phyloP scores from a whole-genome alignment of 176 grass and related monocot genomes.

The Chloris gayana region DNA sequence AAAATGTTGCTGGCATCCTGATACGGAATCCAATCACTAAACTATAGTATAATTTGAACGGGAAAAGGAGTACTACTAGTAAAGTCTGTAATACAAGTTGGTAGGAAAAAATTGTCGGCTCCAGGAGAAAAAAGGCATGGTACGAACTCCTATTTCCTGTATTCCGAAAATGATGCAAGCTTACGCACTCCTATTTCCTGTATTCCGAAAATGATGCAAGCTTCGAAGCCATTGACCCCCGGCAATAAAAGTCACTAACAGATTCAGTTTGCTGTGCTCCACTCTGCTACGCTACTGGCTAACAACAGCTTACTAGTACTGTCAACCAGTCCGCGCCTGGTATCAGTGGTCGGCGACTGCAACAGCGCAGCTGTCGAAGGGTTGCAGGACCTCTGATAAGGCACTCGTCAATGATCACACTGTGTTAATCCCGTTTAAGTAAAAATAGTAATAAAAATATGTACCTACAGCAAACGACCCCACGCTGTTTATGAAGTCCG shows the following conservation, averaged over 20 bases:
- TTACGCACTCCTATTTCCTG: not conserved
- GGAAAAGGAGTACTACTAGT: too few relatives aligned
- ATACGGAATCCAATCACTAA: constrained; percentile 8
- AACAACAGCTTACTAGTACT: constrained; percentile 37
- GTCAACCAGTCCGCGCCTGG: constrained; percentile 14
- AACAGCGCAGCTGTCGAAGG: constrained; percentile 17
- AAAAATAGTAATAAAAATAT: not conserved
- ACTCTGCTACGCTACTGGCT: not conserved
- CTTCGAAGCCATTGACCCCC: not conserved
- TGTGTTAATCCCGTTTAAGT: not conserved
- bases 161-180: too few relatives aligned
- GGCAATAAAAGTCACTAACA: not conserved
- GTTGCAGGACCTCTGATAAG: constrained; percentile 7
- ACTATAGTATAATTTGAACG: too few relatives aligned
- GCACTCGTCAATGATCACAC: constrained; percentile 31
- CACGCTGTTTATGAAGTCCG: not conserved
- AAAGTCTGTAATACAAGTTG: too few relatives aligned
- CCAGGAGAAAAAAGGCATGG: not conserved
- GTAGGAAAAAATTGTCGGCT: not conserved
- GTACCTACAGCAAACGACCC: not conserved
- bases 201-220: not conserved
- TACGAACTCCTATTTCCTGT: too few relatives aligned
- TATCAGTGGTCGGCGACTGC: constrained; percentile 29
- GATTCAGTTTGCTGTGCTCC: not conserved
- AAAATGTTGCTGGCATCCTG: not conserved